Evolutionary conservation across 129 eudicot species (phyloP), one percentile per base, ranked within the genome.

Genomic region (Scalesia atractyloides): DNA sequence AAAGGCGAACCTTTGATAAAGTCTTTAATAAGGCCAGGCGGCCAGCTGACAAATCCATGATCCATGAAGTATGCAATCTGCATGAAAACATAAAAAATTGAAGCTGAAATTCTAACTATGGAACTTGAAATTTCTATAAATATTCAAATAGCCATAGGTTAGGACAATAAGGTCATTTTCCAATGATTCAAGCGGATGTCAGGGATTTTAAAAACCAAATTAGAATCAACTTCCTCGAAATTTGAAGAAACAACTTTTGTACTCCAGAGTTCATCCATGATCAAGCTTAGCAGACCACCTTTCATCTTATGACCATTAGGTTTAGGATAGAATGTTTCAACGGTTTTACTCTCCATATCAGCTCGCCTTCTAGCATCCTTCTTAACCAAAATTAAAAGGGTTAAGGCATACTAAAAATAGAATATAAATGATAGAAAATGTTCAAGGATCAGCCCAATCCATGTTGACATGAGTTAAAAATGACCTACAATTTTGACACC

Each of bases 321-420:
- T 57, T 79, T 50, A 17, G 97, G 94, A 68, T 90, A 83, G 41
- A 86, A 24, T 33, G 99, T 94, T 82, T 88, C 96, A 41, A 94
- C 73, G 24, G 85, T 84, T 68, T 91, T 90, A 69, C 77, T 86
- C 80, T 82, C 88, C 93, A 94, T 76, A 74, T 90, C 93, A 84
- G 97, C 99, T 86, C 88, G 88, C 82, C 99, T 76, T 66, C 90
- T 81, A 67, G 99, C 99, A 90, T 94, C 97, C 83, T 94, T 94
- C 99, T 94, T 79, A 58, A 15, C 70, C 62, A 63, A 66, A 15
- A 61, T 22, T 68, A 54, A 82, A 73, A n/a, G 61, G 13, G 41
- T 56, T 20, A 19, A 43, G 30, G 26, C 19, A 66, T 9, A 39
- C 3, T 7, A 16, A 36, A 20, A 36, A 18, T 19, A 3, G 9